A percentile compares a stretch with the other conserved stretches of the same genome.
phyloP scores from a whole-genome alignment of 805 yeast genomes.

The Hanseniaspora osmophila region DNA sequence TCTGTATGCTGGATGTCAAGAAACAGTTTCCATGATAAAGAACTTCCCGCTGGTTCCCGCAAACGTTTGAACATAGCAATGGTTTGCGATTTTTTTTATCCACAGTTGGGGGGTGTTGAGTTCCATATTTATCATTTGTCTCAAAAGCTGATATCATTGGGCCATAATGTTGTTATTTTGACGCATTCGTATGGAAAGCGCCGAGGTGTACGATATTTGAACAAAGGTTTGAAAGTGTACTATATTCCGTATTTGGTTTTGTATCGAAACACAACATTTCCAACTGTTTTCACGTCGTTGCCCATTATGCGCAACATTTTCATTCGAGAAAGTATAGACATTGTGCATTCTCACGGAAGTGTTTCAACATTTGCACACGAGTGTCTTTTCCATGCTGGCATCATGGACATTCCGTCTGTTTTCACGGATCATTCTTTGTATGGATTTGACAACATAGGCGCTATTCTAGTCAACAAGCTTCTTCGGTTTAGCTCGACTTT shows the following conservation, averaged over 20 bases:
- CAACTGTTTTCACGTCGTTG: slow-evolving; percentile 77
- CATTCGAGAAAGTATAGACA: slow-evolving; percentile 71
- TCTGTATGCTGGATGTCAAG: too few species aligned
- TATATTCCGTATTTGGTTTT: slow-evolving; percentile 72
- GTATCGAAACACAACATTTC: slow-evolving; percentile 75
- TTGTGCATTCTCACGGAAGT: slow-evolving; percentile 93
- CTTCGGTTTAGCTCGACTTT: slow-evolving; percentile 73
- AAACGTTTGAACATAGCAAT: slow-evolving; percentile 30
- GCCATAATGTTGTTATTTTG: slow-evolving; percentile 74
- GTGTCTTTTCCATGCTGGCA: slow-evolving; percentile 77
- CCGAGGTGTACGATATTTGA: slow-evolving; percentile 64
- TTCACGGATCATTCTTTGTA: slow-evolving; percentile 92
- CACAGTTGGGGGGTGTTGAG: slow-evolving; percentile 97
- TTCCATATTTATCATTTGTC: slow-evolving; percentile 86
- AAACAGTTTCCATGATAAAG: too few species aligned
- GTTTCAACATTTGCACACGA: slow-evolving; percentile 79
- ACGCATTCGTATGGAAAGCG: slow-evolving; percentile 83
- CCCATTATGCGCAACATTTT: slow-evolving; percentile 77
- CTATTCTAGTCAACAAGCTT: slow-evolving; percentile 75
- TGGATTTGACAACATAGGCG: slow-evolving; percentile 78
- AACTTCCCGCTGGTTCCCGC: background rate
- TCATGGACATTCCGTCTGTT: slow-evolving; percentile 85
- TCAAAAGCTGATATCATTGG: slow-evolving; percentile 61
- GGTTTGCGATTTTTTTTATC: slow-evolving; percentile 95
- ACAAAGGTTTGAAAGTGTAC: slow-evolving; percentile 87